Base-by-base conservation (phyloP, 2,329 filamentous ascomycete species). In the Botryotinia narcissicola region DNA sequence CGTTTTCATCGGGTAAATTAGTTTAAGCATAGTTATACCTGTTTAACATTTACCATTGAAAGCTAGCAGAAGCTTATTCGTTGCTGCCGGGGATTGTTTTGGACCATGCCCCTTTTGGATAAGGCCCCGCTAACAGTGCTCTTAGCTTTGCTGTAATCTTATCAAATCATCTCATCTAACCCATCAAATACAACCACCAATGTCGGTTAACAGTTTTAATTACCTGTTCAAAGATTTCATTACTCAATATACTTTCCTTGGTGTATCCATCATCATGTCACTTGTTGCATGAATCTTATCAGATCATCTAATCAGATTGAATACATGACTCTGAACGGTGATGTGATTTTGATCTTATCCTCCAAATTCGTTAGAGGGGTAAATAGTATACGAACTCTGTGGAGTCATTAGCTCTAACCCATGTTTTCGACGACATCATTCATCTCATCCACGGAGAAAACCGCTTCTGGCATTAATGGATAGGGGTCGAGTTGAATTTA, bases 271-370 rank as follows among this genome's bases (percentile, higher is more conserved):
- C 12, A 61, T 25, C 25, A 25, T 16, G 22, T 7, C 59, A 29
- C 62, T 64, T 20, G 40, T 22, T 32, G 46, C 14, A 29, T 2
- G 20, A 46, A 64, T 40, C 51, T 70, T 70, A 70, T 70, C 67
- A 70, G 67, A 70, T 70, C 64, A 68, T 68, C 54, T 70, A 70
- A 70, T 70, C 67, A 16, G 67, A 70, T 70, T n/a, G 32, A 37
- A 57, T 29, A 44, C 29, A 67, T 46, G 63, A 44, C 18, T 51
- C 22, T 12, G 32, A 61, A 61, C 32, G 12, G 59, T 16, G 32
- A 37, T 37, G 22, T 37, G 57, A 60, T 60, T 37, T 60, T 60
- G 57, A 14, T 61, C 59, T 61, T n/a, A 12, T 37, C 59, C 37
- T 60, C 59, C 32, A 37, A 60, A 60, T 37, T 9, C 32, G n/a